phyloP scores from a whole-genome alignment of 768 basidiomycete species.

The Tephrocybe sp. region DNA sequence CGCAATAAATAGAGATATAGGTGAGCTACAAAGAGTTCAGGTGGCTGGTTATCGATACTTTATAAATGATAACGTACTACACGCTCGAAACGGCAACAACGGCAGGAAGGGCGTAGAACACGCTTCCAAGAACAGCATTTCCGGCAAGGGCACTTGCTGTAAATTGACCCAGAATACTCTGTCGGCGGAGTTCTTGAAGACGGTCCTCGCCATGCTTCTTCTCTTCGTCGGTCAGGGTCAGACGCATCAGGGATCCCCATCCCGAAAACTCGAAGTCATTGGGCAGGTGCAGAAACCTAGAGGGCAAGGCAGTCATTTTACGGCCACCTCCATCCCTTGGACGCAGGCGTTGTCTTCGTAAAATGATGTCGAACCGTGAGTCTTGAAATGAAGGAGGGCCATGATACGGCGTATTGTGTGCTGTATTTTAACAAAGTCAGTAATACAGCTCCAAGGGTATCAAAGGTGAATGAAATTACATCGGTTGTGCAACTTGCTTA shows the following conservation, averaged over 20 bases:
- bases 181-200: slow-evolving; percentile 28
- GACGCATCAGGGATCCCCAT: slow-evolving; percentile 55
- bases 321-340: slow-evolving; percentile 43
- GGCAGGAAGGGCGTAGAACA: slow-evolving; percentile 70
- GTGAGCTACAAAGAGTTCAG: no score
- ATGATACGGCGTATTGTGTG: neutral
- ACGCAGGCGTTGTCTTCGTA: slow-evolving; percentile 58
- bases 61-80: slow-evolving; percentile 44
- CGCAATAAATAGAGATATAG: slow-evolving; percentile 66
- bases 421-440: neutral
- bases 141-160: slow-evolving; percentile 67
- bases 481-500: slow-evolving; percentile 8
- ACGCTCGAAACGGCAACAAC: slow-evolving; percentile 60
- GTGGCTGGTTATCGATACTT: no score
- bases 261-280: slow-evolving; percentile 74
- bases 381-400: slow-evolving; percentile 40
- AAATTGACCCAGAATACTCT: slow-evolving; percentile 57
- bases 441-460: neutral
- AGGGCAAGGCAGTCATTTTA: slow-evolving; percentile 44
- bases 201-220: slow-evolving; percentile 29
- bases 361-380: slow-evolving; percentile 53
- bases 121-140: slow-evolving; percentile 65
- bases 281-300: slow-evolving; percentile 61
- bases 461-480: neutral
- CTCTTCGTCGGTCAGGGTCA: slow-evolving; percentile 48